Percentiles rank a stretch among this genome's conserved stretches.
Conservation (phyloP, 768 basidiomycete genomes). For the Polyporus arcularius region DNA sequence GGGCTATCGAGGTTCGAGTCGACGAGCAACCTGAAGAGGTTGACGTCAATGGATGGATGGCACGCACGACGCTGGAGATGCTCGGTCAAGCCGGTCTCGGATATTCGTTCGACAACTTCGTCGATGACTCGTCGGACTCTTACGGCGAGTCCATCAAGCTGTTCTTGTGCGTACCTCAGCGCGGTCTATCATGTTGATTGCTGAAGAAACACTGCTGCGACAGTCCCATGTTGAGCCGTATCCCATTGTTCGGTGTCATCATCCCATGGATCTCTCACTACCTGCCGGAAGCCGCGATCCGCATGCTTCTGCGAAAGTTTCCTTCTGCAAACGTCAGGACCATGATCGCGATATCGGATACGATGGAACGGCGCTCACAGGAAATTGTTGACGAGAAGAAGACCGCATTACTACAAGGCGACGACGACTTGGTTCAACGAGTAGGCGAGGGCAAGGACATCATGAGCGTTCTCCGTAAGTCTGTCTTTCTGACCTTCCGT, state of each 20-base stretch:
- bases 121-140: slow-evolving; percentile 28
- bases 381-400: slow-evolving; percentile 42
- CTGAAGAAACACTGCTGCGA: background rate
- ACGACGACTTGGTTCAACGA: slow-evolving; percentile 33
- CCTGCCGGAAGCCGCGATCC: background rate
- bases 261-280: background rate
- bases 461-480: slow-evolving; percentile 47
- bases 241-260: background rate
- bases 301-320: background rate
- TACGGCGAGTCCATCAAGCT: slow-evolving; percentile 6
- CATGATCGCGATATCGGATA: slow-evolving; percentile 36
- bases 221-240: background rate
- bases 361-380: slow-evolving; percentile 38
- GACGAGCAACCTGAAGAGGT: slow-evolving; percentile 10
- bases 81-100: slow-evolving; percentile 45
- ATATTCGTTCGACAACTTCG: slow-evolving; percentile 37
- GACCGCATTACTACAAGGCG: slow-evolving; percentile 35
- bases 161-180: slow-evolving; percentile 30
- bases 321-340: slow-evolving; percentile 22
- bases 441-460: slow-evolving; percentile 46
- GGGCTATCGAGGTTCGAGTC: background rate
- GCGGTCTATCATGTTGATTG: background rate
- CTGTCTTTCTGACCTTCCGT: no score
- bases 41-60: slow-evolving; percentile 34
- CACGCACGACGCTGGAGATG: slow-evolving; percentile 45